Percentiles rank a stretch among this genome's conserved stretches.
phyloP scores from a whole-genome alignment of 805 yeast genomes.

The Pichia cabralensis region DNA sequence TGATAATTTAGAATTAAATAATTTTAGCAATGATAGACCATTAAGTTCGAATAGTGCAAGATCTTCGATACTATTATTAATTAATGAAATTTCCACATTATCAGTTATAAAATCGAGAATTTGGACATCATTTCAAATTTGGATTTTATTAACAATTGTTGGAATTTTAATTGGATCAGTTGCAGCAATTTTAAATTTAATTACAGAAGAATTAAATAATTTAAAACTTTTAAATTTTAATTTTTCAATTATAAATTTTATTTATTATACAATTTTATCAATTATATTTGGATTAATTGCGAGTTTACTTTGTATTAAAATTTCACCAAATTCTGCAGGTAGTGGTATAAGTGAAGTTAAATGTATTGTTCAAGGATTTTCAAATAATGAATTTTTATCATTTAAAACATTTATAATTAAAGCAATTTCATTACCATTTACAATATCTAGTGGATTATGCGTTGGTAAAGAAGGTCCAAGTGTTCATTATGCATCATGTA shows the following conservation, averaged over 20 bases:
- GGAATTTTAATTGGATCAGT: constrained; percentile 73
- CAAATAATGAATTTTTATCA: constrained; percentile 65
- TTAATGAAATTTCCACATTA: constrained; percentile 8
- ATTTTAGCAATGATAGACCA: constrained; percentile 3
- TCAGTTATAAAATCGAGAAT: constrained; percentile 9
- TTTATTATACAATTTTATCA: constrained; percentile 50
- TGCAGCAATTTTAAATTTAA: constrained; percentile 72
- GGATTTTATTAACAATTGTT: constrained; percentile 66
- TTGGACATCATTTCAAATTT: constrained; percentile 37
- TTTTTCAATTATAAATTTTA: constrained; percentile 36
- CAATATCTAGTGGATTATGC: constrained; percentile 86
- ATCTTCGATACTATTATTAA: constrained; percentile 7
- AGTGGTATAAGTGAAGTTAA: constrained; percentile 96
- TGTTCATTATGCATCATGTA: constrained; percentile 96
- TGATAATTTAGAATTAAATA: no score
- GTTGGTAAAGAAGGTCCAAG: constrained; percentile 98
- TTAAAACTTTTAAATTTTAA: constrained; percentile 71
- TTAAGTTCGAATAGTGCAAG: constrained; percentile 13
- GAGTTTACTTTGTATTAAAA: constrained; percentile 54
- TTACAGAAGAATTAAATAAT: constrained; percentile 81
- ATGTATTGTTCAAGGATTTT: constrained; percentile 86
- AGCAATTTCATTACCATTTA: constrained; percentile 72
- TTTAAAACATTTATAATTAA: constrained; percentile 66
- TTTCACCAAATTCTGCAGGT: constrained; percentile 91
- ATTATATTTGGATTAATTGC: constrained; percentile 53